Percentiles rank a stretch among this genome's conserved stretches.
Evolutionary conservation across 2,329 filamentous ascomycete species (phyloP).

Genomic region (Fusarium sulawesiense): DNA sequence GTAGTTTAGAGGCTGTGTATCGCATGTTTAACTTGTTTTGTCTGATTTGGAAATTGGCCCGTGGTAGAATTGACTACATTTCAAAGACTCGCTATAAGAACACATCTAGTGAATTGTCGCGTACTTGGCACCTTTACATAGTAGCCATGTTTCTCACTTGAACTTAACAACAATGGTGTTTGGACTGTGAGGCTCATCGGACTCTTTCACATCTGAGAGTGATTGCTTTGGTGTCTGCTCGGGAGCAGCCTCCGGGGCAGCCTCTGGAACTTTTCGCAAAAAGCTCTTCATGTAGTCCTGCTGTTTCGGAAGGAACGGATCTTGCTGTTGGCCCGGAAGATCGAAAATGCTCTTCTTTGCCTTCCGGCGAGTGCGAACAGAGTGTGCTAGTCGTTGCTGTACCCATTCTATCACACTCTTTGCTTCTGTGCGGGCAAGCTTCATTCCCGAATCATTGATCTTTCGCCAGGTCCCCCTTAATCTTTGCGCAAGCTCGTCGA

Average conservation of each 20-base stretch:
- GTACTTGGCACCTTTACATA: background rate
- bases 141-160: slow-evolving; percentile 5
- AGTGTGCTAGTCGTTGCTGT: slow-evolving; percentile 76
- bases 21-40: slow-evolving; percentile 42
- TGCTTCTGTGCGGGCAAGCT: slow-evolving; percentile 77
- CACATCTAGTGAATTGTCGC: slow-evolving; percentile 6
- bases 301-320: slow-evolving; percentile 57
- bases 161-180: slow-evolving; percentile 40
- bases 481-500: slow-evolving; percentile 73
- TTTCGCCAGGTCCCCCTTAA: slow-evolving; percentile 68
- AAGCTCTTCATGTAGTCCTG: slow-evolving; percentile 64
- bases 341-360: slow-evolving; percentile 66
- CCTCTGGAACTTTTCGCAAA: slow-evolving; percentile 48
- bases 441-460: slow-evolving; percentile 81
- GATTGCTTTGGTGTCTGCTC: background rate
- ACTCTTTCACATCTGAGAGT: background rate
- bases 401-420: slow-evolving; percentile 81
- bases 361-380: slow-evolving; percentile 73
- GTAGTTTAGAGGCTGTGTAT: slow-evolving; percentile 53
- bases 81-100: slow-evolving; percentile 32
- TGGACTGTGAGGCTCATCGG: slow-evolving; percentile 9
- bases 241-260: background rate
- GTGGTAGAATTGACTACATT: slow-evolving; percentile 44
- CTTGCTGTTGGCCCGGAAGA: slow-evolving; percentile 49
- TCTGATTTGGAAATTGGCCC: slow-evolving; percentile 41